A percentile compares a stretch with the other conserved stretches of the same genome.
These are phyloP conservation scores for Aspergillus tubingensis DNA, from an alignment of 2,329 filamentous ascomycete genomes.

Conservation along the genomic window DNA sequence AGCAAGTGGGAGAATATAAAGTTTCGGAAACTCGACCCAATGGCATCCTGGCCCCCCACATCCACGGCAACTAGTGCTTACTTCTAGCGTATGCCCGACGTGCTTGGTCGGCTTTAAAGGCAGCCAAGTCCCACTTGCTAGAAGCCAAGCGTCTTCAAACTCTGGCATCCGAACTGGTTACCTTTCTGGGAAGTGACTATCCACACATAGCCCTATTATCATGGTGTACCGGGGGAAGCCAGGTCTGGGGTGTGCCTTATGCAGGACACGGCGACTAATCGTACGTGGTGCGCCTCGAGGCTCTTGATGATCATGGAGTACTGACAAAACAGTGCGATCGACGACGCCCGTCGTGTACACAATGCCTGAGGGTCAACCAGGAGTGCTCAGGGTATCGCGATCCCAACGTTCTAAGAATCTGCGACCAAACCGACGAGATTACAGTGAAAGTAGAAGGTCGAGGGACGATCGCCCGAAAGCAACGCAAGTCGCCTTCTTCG, in stretches of 20 bases:
- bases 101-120: no score
- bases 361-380: slow-evolving; percentile 21
- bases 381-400: slow-evolving; percentile 27
- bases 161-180: no score
- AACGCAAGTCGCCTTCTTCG: not conserved
- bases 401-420: slow-evolving; percentile 17
- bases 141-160: no score
- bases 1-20: no score
- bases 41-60: no score
- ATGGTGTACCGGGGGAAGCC: slow-evolving; percentile 21
- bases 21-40: no score
- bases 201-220: no score
- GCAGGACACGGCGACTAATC: slow-evolving; percentile 16
- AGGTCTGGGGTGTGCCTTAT: slow-evolving; percentile 16
- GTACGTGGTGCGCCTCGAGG: slow-evolving; percentile 5
- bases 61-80: no score
- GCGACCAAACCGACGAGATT: slow-evolving; percentile 26
- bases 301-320: no score
- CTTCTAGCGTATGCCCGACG: no score
- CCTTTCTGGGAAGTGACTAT: no score
- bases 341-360: slow-evolving; percentile 22
- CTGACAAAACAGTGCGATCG: slow-evolving; percentile 24
- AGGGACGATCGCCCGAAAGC: not conserved
- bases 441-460: not conserved
- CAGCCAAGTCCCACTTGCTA: no score